Evolutionary conservation across 768 basidiomycete species (phyloP).

Genomic region (Podaxis sp.): DNA sequence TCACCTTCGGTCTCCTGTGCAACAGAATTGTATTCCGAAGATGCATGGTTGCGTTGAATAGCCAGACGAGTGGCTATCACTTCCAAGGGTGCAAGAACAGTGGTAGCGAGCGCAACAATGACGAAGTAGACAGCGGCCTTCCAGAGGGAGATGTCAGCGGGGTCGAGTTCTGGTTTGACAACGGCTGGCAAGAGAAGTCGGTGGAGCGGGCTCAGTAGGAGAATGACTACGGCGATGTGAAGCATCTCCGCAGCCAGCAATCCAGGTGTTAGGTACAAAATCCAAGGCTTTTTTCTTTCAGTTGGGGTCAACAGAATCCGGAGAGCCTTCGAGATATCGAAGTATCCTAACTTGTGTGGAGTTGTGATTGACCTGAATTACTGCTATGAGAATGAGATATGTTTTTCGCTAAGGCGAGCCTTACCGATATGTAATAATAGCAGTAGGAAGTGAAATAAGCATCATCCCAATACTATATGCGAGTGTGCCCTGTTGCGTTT

Average conservation of each 20-base stretch:
- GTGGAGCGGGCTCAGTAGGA: constrained; percentile 42
- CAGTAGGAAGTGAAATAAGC: constrained; percentile 61
- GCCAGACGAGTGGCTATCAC: constrained; percentile 76
- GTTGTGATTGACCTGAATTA: constrained; percentile 71
- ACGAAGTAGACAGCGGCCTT: constrained; percentile 53
- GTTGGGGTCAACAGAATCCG: constrained; percentile 77
- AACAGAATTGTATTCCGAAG: constrained; percentile 69
- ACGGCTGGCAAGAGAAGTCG: constrained; percentile 41
- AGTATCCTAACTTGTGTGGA: constrained; percentile 68
- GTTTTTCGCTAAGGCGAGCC: constrained; percentile 14
- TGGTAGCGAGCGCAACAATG: constrained; percentile 52
- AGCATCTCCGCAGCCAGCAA: constrained; percentile 56
- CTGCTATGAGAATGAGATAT: not conserved
- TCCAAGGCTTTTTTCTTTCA: constrained; percentile 75
- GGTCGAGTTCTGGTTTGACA: constrained; percentile 24
- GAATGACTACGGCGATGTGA: constrained; percentile 42
- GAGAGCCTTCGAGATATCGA: constrained; percentile 51
- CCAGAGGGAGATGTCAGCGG: constrained; percentile 41
- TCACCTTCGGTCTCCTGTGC: constrained; percentile 71
- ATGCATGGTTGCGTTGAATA: constrained; percentile 81
- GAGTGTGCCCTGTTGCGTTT: constrained; percentile 45
- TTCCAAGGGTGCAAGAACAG: constrained; percentile 69
- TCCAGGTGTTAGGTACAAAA: constrained; percentile 75
- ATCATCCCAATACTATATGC: constrained; percentile 62
- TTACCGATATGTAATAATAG: constrained; percentile 75